Conservation (phyloP, 1,139 yeast genomes). For the Candida frijolesensis region DNA sequence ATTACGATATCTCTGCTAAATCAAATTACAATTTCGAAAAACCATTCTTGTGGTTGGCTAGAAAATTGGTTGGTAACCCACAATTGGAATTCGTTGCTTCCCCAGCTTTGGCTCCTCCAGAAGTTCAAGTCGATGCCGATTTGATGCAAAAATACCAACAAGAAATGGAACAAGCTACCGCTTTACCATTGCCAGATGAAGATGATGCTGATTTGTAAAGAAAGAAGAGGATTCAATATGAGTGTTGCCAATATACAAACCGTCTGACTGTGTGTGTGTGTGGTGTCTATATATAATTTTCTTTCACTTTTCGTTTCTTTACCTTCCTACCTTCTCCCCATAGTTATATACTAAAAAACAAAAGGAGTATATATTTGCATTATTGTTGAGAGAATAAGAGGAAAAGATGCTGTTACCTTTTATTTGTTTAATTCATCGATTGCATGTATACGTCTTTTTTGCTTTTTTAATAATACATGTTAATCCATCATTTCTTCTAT, state of each 20-base stretch:
- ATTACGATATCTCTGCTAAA: constrained; percentile 99
- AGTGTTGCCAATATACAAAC: not conserved
- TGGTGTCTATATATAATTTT: no score
- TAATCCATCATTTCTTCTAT: constrained; percentile 2
- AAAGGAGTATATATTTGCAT: constrained; percentile 22
- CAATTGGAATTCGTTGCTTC: constrained; percentile 98
- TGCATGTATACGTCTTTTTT: not conserved
- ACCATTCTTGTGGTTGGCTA: constrained; percentile 99
- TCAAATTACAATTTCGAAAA: constrained; percentile 99
- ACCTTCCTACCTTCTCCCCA: not conserved
- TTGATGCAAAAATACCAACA: constrained; percentile 98
- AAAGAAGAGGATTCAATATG: not conserved
- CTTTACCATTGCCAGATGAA: constrained; percentile 99
- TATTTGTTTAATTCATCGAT: not conserved
- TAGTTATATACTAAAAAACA: not conserved
- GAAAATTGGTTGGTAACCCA: constrained; percentile 98
- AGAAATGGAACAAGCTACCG: constrained; percentile 99
- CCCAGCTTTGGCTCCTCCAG: constrained; percentile 99
- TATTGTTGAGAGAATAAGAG: not conserved
- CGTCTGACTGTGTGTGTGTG: no score
- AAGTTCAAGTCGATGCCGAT: constrained; percentile 94
- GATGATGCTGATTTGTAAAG: constrained; percentile 96
- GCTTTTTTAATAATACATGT: not conserved
- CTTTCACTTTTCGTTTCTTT: no score
- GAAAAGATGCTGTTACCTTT: not conserved